Percentiles rank a stretch among this genome's conserved stretches.
Evolutionary conservation across 306 rosid genomes (phyloP).

Genomic region (Gastrolobium villosum): DNA sequence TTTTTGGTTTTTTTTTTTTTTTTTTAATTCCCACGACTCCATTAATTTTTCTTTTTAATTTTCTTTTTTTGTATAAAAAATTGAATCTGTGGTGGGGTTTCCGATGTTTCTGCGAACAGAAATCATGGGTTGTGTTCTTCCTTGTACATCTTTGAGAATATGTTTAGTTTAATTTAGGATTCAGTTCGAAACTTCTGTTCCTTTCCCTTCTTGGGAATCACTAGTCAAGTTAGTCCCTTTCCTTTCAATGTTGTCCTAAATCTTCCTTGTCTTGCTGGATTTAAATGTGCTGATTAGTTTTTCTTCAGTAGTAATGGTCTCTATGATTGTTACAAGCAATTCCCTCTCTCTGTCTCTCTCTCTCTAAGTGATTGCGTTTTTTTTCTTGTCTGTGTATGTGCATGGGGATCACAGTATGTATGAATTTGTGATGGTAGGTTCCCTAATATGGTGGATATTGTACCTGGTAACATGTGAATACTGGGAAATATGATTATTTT

Average conservation of each 20-base stretch:
- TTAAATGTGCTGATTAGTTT: not conserved
- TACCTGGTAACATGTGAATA: not conserved
- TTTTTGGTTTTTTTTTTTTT: not conserved
- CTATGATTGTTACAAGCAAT: not conserved
- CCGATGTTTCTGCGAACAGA: not conserved
- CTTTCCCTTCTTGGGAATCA: not conserved
- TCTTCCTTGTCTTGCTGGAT: not conserved
- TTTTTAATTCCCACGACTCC: not conserved
- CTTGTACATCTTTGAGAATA: not conserved
- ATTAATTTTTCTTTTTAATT: not conserved
- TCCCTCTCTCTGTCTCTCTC: not conserved
- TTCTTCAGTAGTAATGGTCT: not conserved
- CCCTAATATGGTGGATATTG: not conserved
- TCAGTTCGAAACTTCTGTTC: not conserved
- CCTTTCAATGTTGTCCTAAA: not conserved
- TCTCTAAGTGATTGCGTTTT: not conserved
- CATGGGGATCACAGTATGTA: not conserved
- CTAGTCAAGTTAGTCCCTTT: conserved; percentile 1
- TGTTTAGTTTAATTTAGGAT: not conserved
- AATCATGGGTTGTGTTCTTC: not conserved
- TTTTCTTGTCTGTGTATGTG: not conserved
- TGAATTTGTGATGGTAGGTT: not conserved
- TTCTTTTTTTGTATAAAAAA: not conserved
- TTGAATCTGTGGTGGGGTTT: conserved; percentile 10
- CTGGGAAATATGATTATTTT: not conserved